These are phyloP conservation scores for Aureobasidium namibiae DNA, from an alignment of 2,329 filamentous ascomycete species.

Conservation along the genomic window DNA sequence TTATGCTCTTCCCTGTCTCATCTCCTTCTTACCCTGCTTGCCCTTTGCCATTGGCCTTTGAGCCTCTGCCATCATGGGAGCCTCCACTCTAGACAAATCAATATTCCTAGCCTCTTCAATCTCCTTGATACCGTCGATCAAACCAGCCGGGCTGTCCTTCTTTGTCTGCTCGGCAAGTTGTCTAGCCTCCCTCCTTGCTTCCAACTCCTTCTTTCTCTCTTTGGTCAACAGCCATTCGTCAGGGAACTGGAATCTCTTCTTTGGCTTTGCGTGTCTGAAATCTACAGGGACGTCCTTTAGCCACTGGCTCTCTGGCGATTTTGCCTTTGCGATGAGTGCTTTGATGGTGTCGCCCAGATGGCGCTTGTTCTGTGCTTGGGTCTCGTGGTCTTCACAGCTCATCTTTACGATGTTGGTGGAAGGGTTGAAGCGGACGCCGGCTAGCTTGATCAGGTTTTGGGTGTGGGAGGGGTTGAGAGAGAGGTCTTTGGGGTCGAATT, in stretches of 20 bases:
- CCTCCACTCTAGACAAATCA: constrained; percentile 19
- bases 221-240: constrained; percentile 72
- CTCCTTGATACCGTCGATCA: constrained; percentile 14
- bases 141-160: constrained; percentile 27
- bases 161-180: constrained; percentile 48
- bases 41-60: constrained; percentile 21
- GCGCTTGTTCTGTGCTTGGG: constrained; percentile 94
- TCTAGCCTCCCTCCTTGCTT: constrained; percentile 47
- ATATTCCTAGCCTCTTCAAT: constrained; percentile 18
- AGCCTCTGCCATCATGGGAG: constrained; percentile 26
- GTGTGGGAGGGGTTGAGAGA: constrained; percentile 59
- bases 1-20: constrained; percentile 5
- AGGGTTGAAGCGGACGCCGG: constrained; percentile 80
- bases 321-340: constrained; percentile 62
- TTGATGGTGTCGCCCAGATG: constrained; percentile 75
- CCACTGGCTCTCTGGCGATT: constrained; percentile 63
- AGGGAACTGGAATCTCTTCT: constrained; percentile 64
- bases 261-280: constrained; percentile 70
- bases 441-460: constrained; percentile 79
- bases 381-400: constrained; percentile 74
- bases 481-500: constrained; percentile 72
- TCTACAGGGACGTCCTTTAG: constrained; percentile 89
- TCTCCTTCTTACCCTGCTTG: constrained; percentile 23
- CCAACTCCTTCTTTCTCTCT: constrained; percentile 57
- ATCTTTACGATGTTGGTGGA: constrained; percentile 75